Conservation (phyloP, 2,329 filamentous ascomycete species). For the Microthyrium microscopicum region DNA sequence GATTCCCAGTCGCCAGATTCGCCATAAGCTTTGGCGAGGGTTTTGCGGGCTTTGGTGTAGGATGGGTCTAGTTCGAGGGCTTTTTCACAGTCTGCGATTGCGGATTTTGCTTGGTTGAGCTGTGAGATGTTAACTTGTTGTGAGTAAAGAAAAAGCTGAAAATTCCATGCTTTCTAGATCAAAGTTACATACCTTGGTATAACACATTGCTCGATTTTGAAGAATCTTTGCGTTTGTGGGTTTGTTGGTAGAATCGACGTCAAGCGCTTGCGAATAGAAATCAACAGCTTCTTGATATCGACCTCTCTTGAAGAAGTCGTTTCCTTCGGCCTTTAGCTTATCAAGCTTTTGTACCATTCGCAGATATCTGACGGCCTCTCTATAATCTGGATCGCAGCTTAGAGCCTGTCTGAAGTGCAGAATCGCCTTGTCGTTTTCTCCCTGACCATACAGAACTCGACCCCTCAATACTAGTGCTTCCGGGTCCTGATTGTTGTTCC, state of each 20-base stretch:
- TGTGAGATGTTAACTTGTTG: conserved; percentile 12
- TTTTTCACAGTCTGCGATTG: conserved; percentile 71
- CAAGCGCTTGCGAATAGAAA: conserved; percentile 67
- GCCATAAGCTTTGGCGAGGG: conserved; percentile 78
- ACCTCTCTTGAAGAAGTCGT: conserved; percentile 73
- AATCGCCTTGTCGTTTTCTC: conserved; percentile 88
- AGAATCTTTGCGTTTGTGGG: conserved; percentile 88
- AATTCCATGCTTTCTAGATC: too few species aligned
- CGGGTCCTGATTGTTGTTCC: conserved; percentile 77
- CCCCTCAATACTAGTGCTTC: conserved; percentile 85
- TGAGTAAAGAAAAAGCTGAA: neutral
- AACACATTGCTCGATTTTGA: conserved; percentile 81
- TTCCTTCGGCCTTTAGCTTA: conserved; percentile 86
- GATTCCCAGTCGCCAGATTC: conserved; percentile 84
- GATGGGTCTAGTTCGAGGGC: conserved; percentile 67
- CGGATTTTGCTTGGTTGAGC: conserved; percentile 68
- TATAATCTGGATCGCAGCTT: conserved; percentile 81
- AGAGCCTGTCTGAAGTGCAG: conserved; percentile 84
- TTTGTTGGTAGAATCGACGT: conserved; percentile 75
- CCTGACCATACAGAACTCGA: conserved; percentile 72
- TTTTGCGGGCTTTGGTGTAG: conserved; percentile 85
- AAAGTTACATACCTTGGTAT: conserved; percentile 51
- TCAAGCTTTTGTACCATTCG: conserved; percentile 83
- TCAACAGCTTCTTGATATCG: conserved; percentile 67
- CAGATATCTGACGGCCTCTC: conserved; percentile 73